Evolutionary conservation across 2,329 filamentous ascomycete species (phyloP).

Genomic region (Penicillium sp.): DNA sequence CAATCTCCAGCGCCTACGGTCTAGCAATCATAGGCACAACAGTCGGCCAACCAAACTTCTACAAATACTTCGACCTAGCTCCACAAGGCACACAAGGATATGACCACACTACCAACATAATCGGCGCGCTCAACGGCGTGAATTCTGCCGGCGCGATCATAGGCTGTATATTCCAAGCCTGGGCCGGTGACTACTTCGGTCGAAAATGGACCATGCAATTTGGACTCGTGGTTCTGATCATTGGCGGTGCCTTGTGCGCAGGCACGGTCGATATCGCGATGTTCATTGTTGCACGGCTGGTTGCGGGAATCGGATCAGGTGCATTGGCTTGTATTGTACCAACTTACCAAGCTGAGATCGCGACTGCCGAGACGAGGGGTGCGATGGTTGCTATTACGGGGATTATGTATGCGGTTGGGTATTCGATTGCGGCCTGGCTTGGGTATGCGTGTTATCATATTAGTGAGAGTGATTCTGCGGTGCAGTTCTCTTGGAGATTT

Average conservation of each 20-base stretch:
- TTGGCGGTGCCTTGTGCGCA: conserved; percentile 43
- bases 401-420: conserved; percentile 45
- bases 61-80: conserved; percentile 43
- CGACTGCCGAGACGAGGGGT: conserved; percentile 40
- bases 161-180: conserved; percentile 40
- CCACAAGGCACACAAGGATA: conserved; percentile 42
- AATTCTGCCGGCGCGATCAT: conserved; percentile 45
- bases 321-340: conserved; percentile 29
- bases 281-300: conserved; percentile 41
- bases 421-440: conserved; percentile 42
- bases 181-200: conserved; percentile 40
- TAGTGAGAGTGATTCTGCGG: conserved; percentile 19
- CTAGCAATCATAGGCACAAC: conserved; percentile 45
- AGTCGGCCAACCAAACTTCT: conserved; percentile 49
- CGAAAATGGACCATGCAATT: conserved; percentile 31
- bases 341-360: conserved; percentile 41
- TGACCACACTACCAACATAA: conserved; percentile 42
- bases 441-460: conserved; percentile 44
- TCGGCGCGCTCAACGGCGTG: conserved; percentile 49
- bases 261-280: conserved; percentile 40
- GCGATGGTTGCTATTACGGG: conserved; percentile 44
- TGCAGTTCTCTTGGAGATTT: conserved; percentile 47
- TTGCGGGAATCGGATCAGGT: conserved; percentile 40
- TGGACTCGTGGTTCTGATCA: conserved; percentile 33
- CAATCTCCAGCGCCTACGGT: conserved; percentile 34